Evolutionary conservation across 2,329 filamentous ascomycete species (phyloP).

Genomic region (Monosporascus ibericus): DNA sequence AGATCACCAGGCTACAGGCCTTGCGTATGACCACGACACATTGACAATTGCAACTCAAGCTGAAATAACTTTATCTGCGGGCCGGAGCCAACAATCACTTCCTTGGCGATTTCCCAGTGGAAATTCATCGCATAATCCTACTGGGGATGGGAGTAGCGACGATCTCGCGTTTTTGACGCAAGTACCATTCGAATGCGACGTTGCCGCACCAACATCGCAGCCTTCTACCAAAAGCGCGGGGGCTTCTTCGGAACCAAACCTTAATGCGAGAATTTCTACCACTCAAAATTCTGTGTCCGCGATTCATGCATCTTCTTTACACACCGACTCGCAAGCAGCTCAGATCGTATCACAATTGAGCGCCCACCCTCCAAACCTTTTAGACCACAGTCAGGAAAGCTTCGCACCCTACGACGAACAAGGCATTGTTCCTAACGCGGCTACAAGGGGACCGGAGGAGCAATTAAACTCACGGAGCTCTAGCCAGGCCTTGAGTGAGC

Average conservation of each 20-base stretch:
- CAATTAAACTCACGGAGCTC: constrained; percentile 12
- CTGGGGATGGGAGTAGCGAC: not conserved
- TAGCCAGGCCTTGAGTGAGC: constrained; percentile 19
- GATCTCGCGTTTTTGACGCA: constrained; percentile 4
- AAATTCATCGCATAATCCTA: constrained; percentile 1
- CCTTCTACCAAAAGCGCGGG: not conserved
- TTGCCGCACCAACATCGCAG: constrained; percentile 3
- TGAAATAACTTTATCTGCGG: not conserved
- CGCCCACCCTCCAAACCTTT: constrained; percentile 12
- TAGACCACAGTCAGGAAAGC: constrained; percentile 12
- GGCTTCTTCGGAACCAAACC: not conserved
- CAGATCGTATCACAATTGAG: constrained; percentile 19
- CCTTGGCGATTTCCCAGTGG: not conserved
- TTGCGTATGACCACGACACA: constrained; percentile 1
- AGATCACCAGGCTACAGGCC: constrained; percentile 8
- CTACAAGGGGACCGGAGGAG: not conserved
- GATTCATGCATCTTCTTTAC: constrained; percentile 1
- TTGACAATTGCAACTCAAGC: constrained; percentile 1
- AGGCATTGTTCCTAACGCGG: constrained; percentile 10
- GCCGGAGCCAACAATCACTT: not conserved
- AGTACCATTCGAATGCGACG: constrained; percentile 3
- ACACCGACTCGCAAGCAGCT: constrained; percentile 20
- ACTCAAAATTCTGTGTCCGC: not conserved
- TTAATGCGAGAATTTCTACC: not conserved
- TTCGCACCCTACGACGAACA: constrained; percentile 19